Evolutionary conservation across 176 grass and related monocot genomes (phyloP), one percentile per base, ranked within the genome.

Genomic region (Ananas comosus): DNA sequence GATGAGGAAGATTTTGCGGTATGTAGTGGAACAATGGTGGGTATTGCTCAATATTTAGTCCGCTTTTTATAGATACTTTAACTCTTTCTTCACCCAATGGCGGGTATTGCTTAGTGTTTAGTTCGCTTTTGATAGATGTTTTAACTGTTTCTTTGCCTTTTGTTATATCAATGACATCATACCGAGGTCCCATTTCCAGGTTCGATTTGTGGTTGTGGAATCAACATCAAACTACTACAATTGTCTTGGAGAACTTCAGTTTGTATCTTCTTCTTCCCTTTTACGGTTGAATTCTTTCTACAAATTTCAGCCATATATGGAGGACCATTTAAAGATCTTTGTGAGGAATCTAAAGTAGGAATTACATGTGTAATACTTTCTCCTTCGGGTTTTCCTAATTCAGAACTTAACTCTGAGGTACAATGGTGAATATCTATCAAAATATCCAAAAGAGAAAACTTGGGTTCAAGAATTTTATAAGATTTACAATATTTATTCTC

Each of bases 21-120:
- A 97, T 92, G 67, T 97, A 97, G 67, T 74, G 56, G 81, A 97
- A 97, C 50, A 49, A 64, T 29, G 86, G 74, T 21, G 89, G 93
- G 67, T 89, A 74, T 77, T 79, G n/a, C n/a, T n/a, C n/a, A n/a
- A n/a, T n/a, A n/a, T n/a, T n/a, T n/a, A n/a, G n/a, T n/a, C n/a
- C n/a, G n/a, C n/a, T n/a, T n/a, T n/a, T n/a, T n/a, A n/a, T n/a
- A n/a, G n/a, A n/a, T n/a, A n/a, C n/a, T n/a, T n/a, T n/a, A n/a
- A n/a, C n/a, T n/a, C n/a, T n/a, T n/a, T n/a, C n/a, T n/a, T n/a
- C n/a, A n/a, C n/a, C n/a, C n/a, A n/a, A n/a, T n/a, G n/a, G n/a
- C n/a, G n/a, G n/a, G n/a, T n/a, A n/a, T n/a, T n/a, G 72, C 17
- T 75, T 83, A 71, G 48, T 76, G 22, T 75, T 82, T n/a, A 48